A percentile compares a stretch with the other conserved stretches of the same genome.
Conservation (phyloP, 1,284 basidiomycete genomes). For the Neonothopanus nambi region DNA sequence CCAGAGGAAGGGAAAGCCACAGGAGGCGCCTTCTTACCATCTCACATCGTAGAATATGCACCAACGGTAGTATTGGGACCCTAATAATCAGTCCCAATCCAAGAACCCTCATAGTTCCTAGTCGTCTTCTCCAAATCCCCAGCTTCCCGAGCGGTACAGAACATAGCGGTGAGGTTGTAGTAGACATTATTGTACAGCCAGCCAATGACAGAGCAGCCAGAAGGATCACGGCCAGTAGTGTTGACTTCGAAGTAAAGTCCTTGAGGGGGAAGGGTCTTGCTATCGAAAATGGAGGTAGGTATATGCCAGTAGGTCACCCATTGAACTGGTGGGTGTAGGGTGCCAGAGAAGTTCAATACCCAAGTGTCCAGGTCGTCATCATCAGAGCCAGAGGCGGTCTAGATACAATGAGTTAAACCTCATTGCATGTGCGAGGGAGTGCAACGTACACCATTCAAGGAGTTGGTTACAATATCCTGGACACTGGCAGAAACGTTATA, state of each 20-base stretch:
- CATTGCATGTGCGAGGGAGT: background rate
- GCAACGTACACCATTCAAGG: conserved; percentile 18
- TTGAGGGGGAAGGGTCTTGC: conserved; percentile 22
- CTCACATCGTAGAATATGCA: conserved; percentile 8
- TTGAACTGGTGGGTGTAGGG: conserved; percentile 12
- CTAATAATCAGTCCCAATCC: conserved; percentile 7
- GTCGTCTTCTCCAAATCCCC: too few relatives aligned
- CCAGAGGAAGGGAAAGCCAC: conserved; percentile 4
- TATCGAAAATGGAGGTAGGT: conserved; percentile 22
- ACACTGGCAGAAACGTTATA: too few relatives aligned
- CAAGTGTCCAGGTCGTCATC: conserved; percentile 22
- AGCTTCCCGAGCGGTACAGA: too few relatives aligned
- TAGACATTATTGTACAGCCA: too few relatives aligned
- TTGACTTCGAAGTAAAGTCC: conserved; percentile 22
- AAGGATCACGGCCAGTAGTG: too few relatives aligned
- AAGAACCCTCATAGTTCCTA: conserved; percentile 3
- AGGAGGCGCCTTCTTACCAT: conserved; percentile 5
- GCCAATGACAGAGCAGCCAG: too few relatives aligned
- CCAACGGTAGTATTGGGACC: conserved; percentile 5
- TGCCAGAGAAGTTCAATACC: conserved; percentile 23
- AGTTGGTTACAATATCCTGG: too few relatives aligned
- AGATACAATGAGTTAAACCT: background rate
- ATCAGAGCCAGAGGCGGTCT: conserved; percentile 20
- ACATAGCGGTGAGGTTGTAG: too few relatives aligned
- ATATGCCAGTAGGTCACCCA: conserved; percentile 23